Evolutionary conservation across 306 rosid species (phyloP).

Genomic region (Vigna radiata): DNA sequence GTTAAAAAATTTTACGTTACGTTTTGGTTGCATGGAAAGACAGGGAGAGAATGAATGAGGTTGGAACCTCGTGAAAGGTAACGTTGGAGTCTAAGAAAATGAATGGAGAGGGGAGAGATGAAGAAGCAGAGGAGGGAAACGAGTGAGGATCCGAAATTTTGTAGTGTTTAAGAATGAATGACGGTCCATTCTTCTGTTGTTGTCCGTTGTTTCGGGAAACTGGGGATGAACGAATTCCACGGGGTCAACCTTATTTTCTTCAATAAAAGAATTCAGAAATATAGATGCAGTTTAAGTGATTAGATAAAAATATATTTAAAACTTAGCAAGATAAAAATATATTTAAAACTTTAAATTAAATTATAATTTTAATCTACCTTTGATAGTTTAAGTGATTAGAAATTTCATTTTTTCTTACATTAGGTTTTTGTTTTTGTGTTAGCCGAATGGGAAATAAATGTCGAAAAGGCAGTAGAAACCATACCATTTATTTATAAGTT

Average conservation of each 20-base stretch:
- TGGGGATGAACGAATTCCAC: slow-evolving; percentile 45
- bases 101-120: slow-evolving; percentile 26
- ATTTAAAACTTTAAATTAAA: too few relatives aligned
- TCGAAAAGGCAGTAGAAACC: too few relatives aligned
- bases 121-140: slow-evolving; percentile 38
- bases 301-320: too few relatives aligned
- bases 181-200: slow-evolving; percentile 31
- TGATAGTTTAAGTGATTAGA: too few relatives aligned
- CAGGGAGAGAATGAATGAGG: slow-evolving; percentile 26
- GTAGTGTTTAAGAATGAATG: slow-evolving; percentile 43
- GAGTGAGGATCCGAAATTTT: slow-evolving; percentile 58
- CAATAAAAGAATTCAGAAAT: background rate
- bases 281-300: background rate
- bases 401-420: too few relatives aligned
- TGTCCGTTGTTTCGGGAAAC: slow-evolving; percentile 38
- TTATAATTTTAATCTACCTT: too few relatives aligned
- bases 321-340: too few relatives aligned
- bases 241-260: slow-evolving; percentile 42
- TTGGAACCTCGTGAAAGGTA: slow-evolving; percentile 13
- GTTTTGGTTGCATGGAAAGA: slow-evolving; percentile 9
- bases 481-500: too few relatives aligned
- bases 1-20: background rate
- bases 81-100: slow-evolving; percentile 22
- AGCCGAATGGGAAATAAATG: too few relatives aligned
- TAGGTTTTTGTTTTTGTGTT: too few relatives aligned